phyloP scores from a whole-genome alignment of 2,329 filamentous ascomycete species.

The Colletotrichum kahawae region DNA sequence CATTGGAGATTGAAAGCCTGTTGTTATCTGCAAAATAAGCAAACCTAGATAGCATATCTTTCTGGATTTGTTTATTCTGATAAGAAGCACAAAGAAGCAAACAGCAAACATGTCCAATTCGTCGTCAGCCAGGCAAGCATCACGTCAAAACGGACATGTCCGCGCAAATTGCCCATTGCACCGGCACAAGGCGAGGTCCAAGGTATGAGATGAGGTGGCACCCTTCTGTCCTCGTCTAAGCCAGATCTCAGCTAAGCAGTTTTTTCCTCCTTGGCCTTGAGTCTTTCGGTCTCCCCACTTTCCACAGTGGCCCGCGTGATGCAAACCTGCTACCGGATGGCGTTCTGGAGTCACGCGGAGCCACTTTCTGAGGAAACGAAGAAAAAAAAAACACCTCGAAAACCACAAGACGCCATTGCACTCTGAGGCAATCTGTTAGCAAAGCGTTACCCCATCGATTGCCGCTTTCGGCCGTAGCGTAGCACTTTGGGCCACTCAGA shows the following conservation, averaged over 20 bases:
- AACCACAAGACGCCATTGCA: slow-evolving; percentile 16
- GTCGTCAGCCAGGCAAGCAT: not conserved
- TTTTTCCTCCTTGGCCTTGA: not conserved
- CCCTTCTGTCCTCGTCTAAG: not conserved
- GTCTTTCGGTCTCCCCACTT: not conserved
- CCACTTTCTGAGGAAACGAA: not conserved
- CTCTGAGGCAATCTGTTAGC: slow-evolving; percentile 12
- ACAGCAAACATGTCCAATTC: not conserved
- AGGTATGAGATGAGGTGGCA: not conserved
- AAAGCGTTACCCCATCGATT: slow-evolving; percentile 22
- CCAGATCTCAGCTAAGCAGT: not conserved
- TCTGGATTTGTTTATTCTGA: not conserved
- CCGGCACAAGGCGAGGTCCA: not conserved
- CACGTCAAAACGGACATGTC: not conserved
- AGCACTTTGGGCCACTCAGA: not conserved
- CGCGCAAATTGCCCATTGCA: not conserved
- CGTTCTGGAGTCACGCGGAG: slow-evolving; percentile 4
- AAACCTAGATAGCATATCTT: not conserved
- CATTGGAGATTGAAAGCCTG: not conserved
- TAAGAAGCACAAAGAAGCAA: slow-evolving; percentile 13
- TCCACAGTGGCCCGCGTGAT: slow-evolving; percentile 6
- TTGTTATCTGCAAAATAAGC: slow-evolving; percentile 13
- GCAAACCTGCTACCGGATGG: slow-evolving; percentile 1
- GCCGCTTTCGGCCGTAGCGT: slow-evolving; percentile 11
- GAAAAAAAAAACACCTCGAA: not conserved